Conservation (phyloP, 495 filamentous ascomycete genomes). For the Penicillium mononematosum region DNA sequence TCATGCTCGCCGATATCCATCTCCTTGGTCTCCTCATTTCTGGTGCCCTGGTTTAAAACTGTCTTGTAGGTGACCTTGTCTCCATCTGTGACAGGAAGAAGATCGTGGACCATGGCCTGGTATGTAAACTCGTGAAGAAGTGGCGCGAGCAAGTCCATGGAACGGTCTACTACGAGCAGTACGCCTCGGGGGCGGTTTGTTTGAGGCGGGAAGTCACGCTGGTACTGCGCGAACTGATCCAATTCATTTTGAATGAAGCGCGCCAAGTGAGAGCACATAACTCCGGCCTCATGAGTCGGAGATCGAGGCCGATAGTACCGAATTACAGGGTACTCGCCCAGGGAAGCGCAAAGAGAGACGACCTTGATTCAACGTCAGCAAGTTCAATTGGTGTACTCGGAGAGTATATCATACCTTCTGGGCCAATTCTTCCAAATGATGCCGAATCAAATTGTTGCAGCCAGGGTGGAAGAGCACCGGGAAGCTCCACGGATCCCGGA, state of each 20-base stretch:
- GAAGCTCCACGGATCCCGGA: slow-evolving; percentile 93
- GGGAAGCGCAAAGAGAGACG: slow-evolving; percentile 73
- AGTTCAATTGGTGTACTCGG: background rate
- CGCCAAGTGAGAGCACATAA: slow-evolving; percentile 82
- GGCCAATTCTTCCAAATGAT: slow-evolving; percentile 77
- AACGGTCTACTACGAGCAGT: slow-evolving; percentile 83
- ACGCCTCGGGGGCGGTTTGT: slow-evolving; percentile 79
- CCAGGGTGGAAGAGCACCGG: slow-evolving; percentile 86
- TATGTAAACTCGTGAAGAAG: slow-evolving; percentile 96
- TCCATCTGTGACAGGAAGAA: slow-evolving; percentile 80
- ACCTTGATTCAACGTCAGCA: slow-evolving; percentile 56
- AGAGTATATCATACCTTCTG: slow-evolving; percentile 66
- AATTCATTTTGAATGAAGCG: slow-evolving; percentile 89
- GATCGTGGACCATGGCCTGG: slow-evolving; percentile 94
- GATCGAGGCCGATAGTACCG: slow-evolving; percentile 80
- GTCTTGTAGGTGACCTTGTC: slow-evolving; percentile 87
- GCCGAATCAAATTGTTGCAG: slow-evolving; percentile 78
- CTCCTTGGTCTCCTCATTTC: slow-evolving; percentile 74
- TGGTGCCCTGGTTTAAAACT: slow-evolving; percentile 64
- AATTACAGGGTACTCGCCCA: slow-evolving; percentile 87
- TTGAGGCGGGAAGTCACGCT: slow-evolving; percentile 79
- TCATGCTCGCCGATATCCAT: slow-evolving; percentile 88
- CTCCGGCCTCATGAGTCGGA: slow-evolving; percentile 78
- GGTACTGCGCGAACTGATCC: slow-evolving; percentile 77
- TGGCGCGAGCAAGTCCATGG: slow-evolving; percentile 86